Evolutionary conservation across 768 basidiomycete genomes (phyloP).

Genomic region (Termitomyces sp.): DNA sequence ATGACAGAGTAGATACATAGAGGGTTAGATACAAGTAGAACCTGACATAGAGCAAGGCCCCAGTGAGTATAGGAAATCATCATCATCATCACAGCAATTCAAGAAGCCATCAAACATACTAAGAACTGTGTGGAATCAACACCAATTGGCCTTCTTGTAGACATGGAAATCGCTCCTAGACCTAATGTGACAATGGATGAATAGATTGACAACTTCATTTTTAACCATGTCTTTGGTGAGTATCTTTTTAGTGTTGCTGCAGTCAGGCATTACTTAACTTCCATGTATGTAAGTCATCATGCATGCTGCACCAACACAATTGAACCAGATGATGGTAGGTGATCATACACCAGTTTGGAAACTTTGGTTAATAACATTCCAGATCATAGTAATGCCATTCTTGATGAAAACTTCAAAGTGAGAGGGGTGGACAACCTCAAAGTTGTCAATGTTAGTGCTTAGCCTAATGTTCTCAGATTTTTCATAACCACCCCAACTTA

Average conservation of each 20-base stretch:
- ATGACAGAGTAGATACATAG: too few species aligned
- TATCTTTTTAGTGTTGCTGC: background rate
- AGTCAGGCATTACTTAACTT: background rate
- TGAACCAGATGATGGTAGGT: conserved; percentile 21
- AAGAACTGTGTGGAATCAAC: conserved; percentile 15
- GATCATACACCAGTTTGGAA: background rate
- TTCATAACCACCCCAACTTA: conserved; percentile 28
- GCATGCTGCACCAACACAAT: conserved; percentile 29
- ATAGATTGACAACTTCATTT: conserved; percentile 20
- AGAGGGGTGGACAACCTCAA: too few species aligned
- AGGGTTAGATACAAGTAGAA: too few species aligned
- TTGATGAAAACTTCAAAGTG: too few species aligned
- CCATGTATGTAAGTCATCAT: conserved; percentile 20
- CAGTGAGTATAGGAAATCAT: too few species aligned
- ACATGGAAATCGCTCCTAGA: conserved; percentile 21
- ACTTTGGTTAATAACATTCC: background rate
- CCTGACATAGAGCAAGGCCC: too few species aligned
- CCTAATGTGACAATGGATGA: conserved; percentile 15
- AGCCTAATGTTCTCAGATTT: conserved; percentile 27
- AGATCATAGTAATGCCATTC: conserved; percentile 26
- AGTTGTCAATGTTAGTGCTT: conserved; percentile 27
- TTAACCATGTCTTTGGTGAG: conserved; percentile 23
- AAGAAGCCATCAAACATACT: conserved; percentile 21
- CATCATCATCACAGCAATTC: conserved; percentile 23
- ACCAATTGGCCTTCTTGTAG: conserved; percentile 16